Evolutionary conservation across 2,329 filamentous ascomycete genomes (phyloP).

Genomic region (Chalara sp.): DNA sequence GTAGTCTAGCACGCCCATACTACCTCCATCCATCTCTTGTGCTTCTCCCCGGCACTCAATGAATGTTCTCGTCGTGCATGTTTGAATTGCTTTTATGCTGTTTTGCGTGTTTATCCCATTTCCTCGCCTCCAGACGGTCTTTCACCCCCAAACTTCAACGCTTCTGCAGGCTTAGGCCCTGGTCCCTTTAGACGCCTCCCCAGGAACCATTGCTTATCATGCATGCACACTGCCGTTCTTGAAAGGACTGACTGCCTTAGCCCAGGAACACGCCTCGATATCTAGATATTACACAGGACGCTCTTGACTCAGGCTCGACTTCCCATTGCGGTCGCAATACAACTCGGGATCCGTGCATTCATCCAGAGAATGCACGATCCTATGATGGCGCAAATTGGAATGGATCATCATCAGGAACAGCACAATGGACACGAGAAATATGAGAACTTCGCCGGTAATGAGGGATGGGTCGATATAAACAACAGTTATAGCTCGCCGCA

Average conservation of each 20-base stretch:
- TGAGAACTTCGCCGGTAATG: slow-evolving; percentile 34
- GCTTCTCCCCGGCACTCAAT: slow-evolving; percentile 6
- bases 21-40: slow-evolving; percentile 7
- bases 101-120: slow-evolving; percentile 18
- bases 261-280: slow-evolving; percentile 25
- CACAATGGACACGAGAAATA: slow-evolving; percentile 15
- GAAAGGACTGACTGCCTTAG: slow-evolving; percentile 23
- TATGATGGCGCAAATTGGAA: slow-evolving; percentile 28
- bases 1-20: background rate
- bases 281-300: slow-evolving; percentile 7
- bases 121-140: slow-evolving; percentile 12
- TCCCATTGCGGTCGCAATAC: slow-evolving; percentile 15
- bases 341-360: slow-evolving; percentile 9
- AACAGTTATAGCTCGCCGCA: slow-evolving; percentile 40
- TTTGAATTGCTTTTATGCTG: slow-evolving; percentile 19
- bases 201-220: slow-evolving; percentile 30
- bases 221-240: slow-evolving; percentile 29
- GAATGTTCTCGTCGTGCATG: slow-evolving; percentile 8
- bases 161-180: slow-evolving; percentile 21
- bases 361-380: slow-evolving; percentile 28
- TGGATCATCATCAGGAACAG: slow-evolving; percentile 22
- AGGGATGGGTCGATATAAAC: slow-evolving; percentile 50
- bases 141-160: slow-evolving; percentile 15
- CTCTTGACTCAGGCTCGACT: slow-evolving; percentile 13
- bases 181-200: slow-evolving; percentile 24